Evolutionary conservation across 495 filamentous ascomycete genomes (phyloP), one percentile per base, ranked within the genome.

Genomic region (Filosporella fistucella): DNA sequence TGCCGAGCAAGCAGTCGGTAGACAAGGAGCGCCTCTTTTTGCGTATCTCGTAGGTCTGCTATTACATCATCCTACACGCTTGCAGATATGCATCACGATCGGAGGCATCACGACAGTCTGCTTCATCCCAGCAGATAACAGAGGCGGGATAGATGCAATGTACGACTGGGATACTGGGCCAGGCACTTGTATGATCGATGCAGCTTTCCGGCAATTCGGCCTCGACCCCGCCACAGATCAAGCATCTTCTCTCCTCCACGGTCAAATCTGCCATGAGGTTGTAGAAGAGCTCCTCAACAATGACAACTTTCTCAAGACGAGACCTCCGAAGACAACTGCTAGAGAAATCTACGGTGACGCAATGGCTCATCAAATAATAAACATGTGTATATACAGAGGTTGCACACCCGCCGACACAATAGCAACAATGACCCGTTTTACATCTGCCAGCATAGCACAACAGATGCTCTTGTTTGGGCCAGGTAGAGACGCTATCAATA

Each of bases 1-100:
- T 7, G 66, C 63, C 44, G 69, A 72, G 16, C 68, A 69, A 52
- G 68, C 69, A 4, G 69, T 66, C 4, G 69, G 69, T 1, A 65
- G 68, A 22, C 70, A 73, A 46, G 68, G 69, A 2, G 68, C 68
- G 1, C 70, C 69, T 5, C 50, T 73, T 18, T 69, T 71, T 52
- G 68, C 68, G 2, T 68, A 70, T 43, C 65, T 75, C 20, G 53
- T 57, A 12, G 57, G 57, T 2, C 32, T 60, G n/a, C 30, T 60
- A 7, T 42, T 60, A 7, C 57, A 60, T 35, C 57, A 60, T 37
- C 57, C 57, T 20, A 57, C 57, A 1, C 45, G 57, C n/a, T 46
- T 60, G 9, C 57, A 60, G 24, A 57, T 60, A 22, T 60, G 57
- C 33, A 45, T 60, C 11, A 56, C 57, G 12, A 60, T 60, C 21